Evolutionary conservation across 2,329 filamentous ascomycete species (phyloP).

Genomic region (Claviceps digitariae): DNA sequence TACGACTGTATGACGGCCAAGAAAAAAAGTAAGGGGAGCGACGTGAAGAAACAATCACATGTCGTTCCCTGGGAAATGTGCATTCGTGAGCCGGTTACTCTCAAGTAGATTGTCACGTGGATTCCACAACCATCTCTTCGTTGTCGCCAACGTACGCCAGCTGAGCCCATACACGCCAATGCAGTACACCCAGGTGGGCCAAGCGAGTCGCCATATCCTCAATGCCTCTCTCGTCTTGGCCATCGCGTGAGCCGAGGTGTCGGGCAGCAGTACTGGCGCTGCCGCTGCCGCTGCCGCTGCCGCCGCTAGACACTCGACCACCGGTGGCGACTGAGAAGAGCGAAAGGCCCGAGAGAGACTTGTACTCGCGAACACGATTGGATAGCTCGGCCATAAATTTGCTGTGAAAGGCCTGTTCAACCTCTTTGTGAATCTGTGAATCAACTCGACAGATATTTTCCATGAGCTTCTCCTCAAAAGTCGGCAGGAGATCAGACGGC

Average conservation of each 20-base stretch:
- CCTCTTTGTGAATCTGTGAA: constrained; percentile 31
- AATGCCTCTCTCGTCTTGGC: constrained; percentile 39
- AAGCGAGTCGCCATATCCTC: constrained; percentile 63
- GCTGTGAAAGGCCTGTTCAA: constrained; percentile 35
- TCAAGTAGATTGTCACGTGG: not conserved
- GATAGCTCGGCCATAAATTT: constrained; percentile 35
- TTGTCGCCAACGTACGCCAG: constrained; percentile 49
- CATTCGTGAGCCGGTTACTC: too few relatives aligned
- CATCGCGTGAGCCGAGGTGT: constrained; percentile 25
- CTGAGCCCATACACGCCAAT: constrained; percentile 80
- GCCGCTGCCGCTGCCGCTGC: constrained; percentile 21
- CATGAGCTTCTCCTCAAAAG: constrained; percentile 36
- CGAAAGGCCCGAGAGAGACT: constrained; percentile 35
- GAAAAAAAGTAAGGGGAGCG: too few relatives aligned
- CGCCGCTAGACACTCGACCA: constrained; percentile 28
- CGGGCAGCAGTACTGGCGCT: constrained; percentile 18
- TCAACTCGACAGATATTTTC: constrained; percentile 29
- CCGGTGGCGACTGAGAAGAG: constrained; percentile 44
- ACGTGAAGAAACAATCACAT: too few relatives aligned
- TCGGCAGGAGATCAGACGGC: constrained; percentile 31
- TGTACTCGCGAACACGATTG: constrained; percentile 37
- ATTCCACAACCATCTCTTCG: constrained; percentile 22
- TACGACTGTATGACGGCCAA: too few relatives aligned
- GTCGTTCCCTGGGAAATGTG: too few relatives aligned
- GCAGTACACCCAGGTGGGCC: constrained; percentile 70